These are phyloP conservation scores for Geranium brycei DNA, from an alignment of 345 rosid species.

Conservation along the genomic window DNA sequence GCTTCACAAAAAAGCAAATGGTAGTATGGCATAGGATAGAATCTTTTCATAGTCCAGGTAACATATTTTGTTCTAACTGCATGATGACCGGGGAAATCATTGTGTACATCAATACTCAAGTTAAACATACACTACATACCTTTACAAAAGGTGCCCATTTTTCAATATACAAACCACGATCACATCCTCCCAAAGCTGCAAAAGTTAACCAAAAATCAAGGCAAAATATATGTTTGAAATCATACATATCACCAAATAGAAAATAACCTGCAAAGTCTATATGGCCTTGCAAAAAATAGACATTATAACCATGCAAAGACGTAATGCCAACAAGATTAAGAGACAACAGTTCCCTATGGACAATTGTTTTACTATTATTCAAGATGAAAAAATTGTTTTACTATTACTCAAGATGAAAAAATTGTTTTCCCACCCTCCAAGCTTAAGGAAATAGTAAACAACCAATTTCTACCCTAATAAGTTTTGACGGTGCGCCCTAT, in stretches of 20 bases:
- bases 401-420: not conserved
- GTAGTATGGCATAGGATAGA: not conserved
- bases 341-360: not conserved
- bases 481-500: not conserved
- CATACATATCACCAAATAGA: not conserved
- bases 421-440: not conserved
- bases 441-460: not conserved
- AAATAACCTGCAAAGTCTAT: not conserved
- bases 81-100: not conserved
- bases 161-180: constrained; percentile 74
- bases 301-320: not conserved
- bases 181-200: constrained; percentile 79
- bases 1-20: not conserved
- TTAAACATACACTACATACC: constrained; percentile 22
- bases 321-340: not conserved
- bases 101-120: not conserved
- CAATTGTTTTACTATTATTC: not conserved
- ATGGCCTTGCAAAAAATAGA: not conserved
- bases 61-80: not conserved
- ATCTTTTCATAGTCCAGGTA: not conserved
- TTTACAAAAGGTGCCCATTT: constrained; percentile 89
- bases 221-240: not conserved
- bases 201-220: constrained; percentile 3
- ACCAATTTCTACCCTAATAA: not conserved
- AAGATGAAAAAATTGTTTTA: not conserved